Base-by-base conservation (phyloP, 1,284 basidiomycete genomes). In the Ceratobasidium theobromae region DNA sequence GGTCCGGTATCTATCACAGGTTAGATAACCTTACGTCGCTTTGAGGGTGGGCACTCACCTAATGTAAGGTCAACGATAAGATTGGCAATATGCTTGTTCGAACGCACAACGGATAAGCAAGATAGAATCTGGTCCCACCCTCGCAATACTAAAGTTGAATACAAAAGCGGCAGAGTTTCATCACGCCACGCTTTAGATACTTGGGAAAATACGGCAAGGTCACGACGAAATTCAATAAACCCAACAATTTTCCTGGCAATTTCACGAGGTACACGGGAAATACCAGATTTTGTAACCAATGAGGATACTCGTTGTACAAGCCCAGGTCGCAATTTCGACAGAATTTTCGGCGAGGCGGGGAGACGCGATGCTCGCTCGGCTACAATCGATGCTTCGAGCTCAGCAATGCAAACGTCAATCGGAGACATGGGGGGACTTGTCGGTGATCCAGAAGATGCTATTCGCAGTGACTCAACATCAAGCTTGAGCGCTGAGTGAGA, bases 121-220 rank as follows among this genome's bases (percentile, higher is more conserved):
- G 51, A 38, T 25, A 65, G n/a, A 23, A 65, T 30, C 40, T 65
- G 49, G 28, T 65, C 62, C 62, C 62, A 65, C 1, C 62, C 62
- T 53, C 62, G 62, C 27, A 65, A 33, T 33, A 45, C 28, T 4
- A 65, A 23, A 5, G 28, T 45, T n/a, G 62, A 65, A n/a, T 65
- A 65, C 21, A 65, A 45, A 2, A 27, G 27, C 38, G 49, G 51
- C 12, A 53, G 51, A 18, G 38, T 53, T 23, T 65, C 62, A 2
- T 33, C 40, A 4, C 62, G 51, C 62, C 62, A 65, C 2, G 49
- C 9, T 53, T 45, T 65, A 14, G 62, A 65, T 16, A 65, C 62
- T n/a, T 46, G 27, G n/a, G 62, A 53, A 12, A 65, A 41, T 11
- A 40, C 51, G n/a, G 49, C 51, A 9, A 65, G 16, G 32, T 65